phyloP scores from a whole-genome alignment of 2,329 filamentous ascomycete genomes.

The Lachnellula cervina region DNA sequence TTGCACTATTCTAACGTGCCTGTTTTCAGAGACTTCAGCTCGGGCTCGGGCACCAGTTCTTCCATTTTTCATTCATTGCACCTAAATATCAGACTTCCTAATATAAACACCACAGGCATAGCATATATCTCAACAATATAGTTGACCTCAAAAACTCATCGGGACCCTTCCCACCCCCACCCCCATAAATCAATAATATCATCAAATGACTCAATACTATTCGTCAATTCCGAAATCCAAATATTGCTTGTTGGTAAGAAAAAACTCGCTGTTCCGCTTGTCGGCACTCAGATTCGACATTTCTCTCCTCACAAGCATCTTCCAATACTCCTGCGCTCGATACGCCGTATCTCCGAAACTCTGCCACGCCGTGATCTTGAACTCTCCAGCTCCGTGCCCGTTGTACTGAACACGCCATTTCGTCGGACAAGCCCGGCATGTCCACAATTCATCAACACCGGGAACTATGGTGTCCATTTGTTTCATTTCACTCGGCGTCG shows the following conservation, averaged over 20 bases:
- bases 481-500: constrained; percentile 2
- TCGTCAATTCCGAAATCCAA: background rate
- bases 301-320: constrained; percentile 7
- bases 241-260: background rate
- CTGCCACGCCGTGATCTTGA: constrained; percentile 6
- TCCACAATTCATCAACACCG: background rate
- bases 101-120: no score
- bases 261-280: constrained; percentile 8
- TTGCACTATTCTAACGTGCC: no score
- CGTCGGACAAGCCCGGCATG: constrained; percentile 4
- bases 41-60: no score
- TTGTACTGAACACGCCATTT: constrained; percentile 1
- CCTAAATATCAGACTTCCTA: no score
- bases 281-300: constrained; percentile 1
- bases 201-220: background rate
- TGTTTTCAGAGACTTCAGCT: no score
- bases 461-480: background rate
- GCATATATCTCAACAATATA: no score
- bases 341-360: constrained; percentile 6
- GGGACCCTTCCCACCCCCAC: no score
- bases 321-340: constrained; percentile 4
- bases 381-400: background rate
- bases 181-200: no score
- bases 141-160: no score
- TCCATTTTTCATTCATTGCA: no score